Percentiles rank a stretch among this genome's conserved stretches.
phyloP scores from a whole-genome alignment of 202 grass and related monocot genomes.

The Hordeum pubiflorum region DNA sequence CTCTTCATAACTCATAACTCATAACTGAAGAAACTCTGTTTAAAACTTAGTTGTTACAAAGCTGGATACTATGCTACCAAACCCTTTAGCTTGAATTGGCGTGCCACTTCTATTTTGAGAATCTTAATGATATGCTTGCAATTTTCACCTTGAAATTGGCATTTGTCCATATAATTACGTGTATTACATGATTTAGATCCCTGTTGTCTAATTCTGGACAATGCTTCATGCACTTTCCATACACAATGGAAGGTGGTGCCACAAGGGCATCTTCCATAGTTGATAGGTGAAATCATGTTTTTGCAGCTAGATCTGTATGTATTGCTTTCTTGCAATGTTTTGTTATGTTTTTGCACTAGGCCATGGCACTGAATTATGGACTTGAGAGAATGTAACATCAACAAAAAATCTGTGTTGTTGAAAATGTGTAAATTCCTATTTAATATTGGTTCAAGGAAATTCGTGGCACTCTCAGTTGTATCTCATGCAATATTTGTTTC shows the following conservation, averaged over 20 bases:
- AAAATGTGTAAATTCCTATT: conserved; percentile 1
- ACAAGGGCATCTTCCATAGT: neutral
- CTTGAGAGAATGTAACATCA: neutral
- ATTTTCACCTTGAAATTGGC: neutral
- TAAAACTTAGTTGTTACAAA: neutral
- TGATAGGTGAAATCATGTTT: neutral
- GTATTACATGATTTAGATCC: neutral
- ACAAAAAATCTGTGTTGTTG: neutral
- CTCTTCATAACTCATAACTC: neutral
- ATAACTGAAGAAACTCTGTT: neutral
- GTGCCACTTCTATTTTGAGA: neutral
- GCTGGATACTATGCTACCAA: conserved; percentile 5
- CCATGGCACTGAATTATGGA: neutral
- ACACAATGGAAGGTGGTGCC: neutral
- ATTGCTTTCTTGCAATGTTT: neutral
- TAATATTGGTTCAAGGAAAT: conserved; percentile 15
- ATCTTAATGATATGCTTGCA: neutral
- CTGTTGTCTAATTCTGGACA: conserved; percentile 8
- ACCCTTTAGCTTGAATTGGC: neutral
- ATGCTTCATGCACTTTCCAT: neutral
- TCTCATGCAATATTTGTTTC: neutral
- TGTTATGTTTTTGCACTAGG: neutral
- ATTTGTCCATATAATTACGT: neutral
- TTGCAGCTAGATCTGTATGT: neutral
- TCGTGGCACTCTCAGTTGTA: neutral